A percentile compares a stretch with the other conserved stretches of the same genome.
phyloP scores from a whole-genome alignment of 371 early-diverging fungal genomes.

The Apophysomyces trapeziformis region DNA sequence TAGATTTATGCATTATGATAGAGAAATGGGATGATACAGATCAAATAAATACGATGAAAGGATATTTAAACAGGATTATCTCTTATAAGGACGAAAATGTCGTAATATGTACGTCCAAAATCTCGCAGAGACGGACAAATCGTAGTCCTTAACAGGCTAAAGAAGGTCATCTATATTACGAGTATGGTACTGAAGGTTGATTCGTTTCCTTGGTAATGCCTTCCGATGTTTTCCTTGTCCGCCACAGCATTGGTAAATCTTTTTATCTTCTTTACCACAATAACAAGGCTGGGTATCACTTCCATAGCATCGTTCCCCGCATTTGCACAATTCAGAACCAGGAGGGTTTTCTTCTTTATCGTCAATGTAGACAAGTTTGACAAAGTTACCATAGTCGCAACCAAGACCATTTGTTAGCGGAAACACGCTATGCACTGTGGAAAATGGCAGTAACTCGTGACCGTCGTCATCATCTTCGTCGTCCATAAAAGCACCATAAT shows the following conservation, averaged over 20 bases:
- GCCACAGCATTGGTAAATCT: neutral
- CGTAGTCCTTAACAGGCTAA: neutral
- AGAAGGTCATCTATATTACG: neutral
- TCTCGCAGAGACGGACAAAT: neutral
- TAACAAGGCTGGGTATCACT: neutral
- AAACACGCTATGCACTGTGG: conserved; percentile 27
- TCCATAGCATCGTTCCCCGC: neutral
- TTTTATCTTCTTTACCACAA: neutral
- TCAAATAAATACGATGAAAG: neutral
- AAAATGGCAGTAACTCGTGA: conserved; percentile 35
- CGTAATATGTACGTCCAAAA: neutral
- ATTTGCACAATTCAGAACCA: neutral
- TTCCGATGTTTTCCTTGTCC: conserved; percentile 17
- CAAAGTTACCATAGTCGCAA: conserved; percentile 44
- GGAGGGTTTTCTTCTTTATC: neutral
- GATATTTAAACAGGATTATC: neutral
- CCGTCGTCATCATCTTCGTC: conserved; percentile 24
- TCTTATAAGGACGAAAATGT: neutral
- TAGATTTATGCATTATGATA: too few relatives aligned
- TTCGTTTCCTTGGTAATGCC: conserved; percentile 20
- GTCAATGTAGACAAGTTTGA: conserved; percentile 27
- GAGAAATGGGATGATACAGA: neutral
- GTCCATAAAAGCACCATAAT: conserved; percentile 1
- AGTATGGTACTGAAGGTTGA: neutral
- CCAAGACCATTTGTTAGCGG: conserved; percentile 33